These are phyloP conservation scores for Ilyonectria robusta DNA, from an alignment of 2,329 filamentous ascomycete species.

Conservation along the genomic window DNA sequence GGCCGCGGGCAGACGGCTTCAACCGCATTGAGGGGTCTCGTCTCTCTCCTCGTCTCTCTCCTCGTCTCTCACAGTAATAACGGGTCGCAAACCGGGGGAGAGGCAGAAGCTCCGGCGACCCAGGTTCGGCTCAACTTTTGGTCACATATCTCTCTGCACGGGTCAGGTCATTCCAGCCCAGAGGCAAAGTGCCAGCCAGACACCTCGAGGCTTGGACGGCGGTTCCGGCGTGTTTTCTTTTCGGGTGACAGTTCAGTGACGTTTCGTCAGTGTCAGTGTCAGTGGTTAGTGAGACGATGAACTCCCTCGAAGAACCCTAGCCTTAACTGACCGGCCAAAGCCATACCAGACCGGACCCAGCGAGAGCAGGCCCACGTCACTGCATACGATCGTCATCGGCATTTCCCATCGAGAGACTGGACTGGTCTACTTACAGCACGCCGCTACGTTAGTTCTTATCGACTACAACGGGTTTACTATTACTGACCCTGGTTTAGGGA, in stretches of 20 bases:
- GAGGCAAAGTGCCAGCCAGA: neutral
- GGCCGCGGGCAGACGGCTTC: constrained; percentile 15
- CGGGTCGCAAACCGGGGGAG: constrained; percentile 1
- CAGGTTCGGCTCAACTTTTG: neutral
- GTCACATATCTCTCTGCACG: constrained; percentile 19
- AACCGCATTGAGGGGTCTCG: constrained; percentile 27
- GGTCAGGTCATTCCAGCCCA: constrained; percentile 19
- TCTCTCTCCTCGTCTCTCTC: constrained; percentile 10
- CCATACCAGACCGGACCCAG: constrained; percentile 2
- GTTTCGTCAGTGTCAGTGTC: constrained; percentile 27
- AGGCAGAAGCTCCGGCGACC: neutral
- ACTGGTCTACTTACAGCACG: constrained; percentile 9
- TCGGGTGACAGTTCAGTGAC: constrained; percentile 38
- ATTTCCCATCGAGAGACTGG: constrained; percentile 37
- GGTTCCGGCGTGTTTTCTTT: constrained; percentile 17
- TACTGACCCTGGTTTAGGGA: constrained; percentile 6
- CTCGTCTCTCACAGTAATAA: neutral
- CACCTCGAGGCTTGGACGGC: constrained; percentile 13
- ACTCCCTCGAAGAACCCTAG: constrained; percentile 34
- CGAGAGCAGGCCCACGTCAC: constrained; percentile 39
- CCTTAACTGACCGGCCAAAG: constrained; percentile 28
- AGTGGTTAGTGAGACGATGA: constrained; percentile 34
- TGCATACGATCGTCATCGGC: constrained; percentile 47
- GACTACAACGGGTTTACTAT: constrained; percentile 23
- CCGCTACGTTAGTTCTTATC: constrained; percentile 25